Base-by-base conservation (phyloP, 1,284 basidiomycete genomes). In the Cryptococcus sp. region DNA sequence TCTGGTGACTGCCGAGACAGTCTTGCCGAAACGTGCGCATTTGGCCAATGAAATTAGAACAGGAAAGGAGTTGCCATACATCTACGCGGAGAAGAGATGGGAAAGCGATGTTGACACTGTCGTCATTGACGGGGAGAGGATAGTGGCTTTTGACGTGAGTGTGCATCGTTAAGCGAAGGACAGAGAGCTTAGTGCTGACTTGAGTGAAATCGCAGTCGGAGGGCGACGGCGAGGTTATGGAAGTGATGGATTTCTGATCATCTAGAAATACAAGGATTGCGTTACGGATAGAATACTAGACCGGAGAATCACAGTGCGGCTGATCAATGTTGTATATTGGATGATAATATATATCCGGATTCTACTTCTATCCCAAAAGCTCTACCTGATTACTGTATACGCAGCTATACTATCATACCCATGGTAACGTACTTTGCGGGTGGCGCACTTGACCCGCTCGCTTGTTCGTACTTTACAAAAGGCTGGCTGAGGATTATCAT, bases 91-190 rank as follows among this genome's bases (percentile, higher is more conserved):
- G 22, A 59, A 59, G 25, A 37, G 19, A n/a, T 51, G 39, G 19
- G 23, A 49, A 16, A 57, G 57, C 16, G 52, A 61, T 46, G 65
- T 64, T 20, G 58, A 67, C 20, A 68, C 67, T 5, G 64, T 71
- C 22, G 62, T 79, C 48, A 70, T 79, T 41, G 77, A 79, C 55
- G 64, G 61, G 2, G 72, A 77, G 58, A 61, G 77, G 20, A 67
- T 79, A 39, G 59, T 79, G 0, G 57, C 58, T 10, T 63, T 76
- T 29, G 50, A 59, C 46, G 74, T 76, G 61, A 69, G 73, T 68
- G 6, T 11, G 13, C 34, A 23, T 15, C 6, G 4, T 20, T 20
- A 2, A 26, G 5, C 45, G 22, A 22, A 1, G 25, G 19, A 22
- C 22, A 46, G 20, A 26, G 40, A 44, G 8, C n/a, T 3, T 20